A percentile compares a stretch with the other conserved stretches of the same genome.
Conservation (phyloP, 371 early-diverging fungal genomes). For the Circinella minor region DNA sequence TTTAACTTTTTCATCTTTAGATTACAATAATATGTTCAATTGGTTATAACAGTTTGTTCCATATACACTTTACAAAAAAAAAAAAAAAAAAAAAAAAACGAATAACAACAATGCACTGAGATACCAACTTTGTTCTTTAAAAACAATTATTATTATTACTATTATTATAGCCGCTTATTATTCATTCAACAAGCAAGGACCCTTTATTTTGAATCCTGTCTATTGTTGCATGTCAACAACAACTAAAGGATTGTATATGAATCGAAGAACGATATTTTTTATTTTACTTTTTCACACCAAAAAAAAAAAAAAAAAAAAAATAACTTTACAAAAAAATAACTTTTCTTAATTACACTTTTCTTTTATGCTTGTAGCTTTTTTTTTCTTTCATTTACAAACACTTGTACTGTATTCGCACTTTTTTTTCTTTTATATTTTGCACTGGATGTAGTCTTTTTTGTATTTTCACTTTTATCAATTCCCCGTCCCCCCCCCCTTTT, state of each 20-base stretch:
- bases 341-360: neutral
- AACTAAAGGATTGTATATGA: conserved; percentile 4
- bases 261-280: conserved; percentile 3
- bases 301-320: neutral
- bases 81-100: too few species aligned
- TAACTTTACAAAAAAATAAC: neutral
- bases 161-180: too few species aligned
- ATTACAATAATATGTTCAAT: too few species aligned
- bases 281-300: too few species aligned
- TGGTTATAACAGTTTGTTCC: too few species aligned
- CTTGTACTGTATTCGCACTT: conserved; percentile 4
- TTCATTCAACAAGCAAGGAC: too few species aligned
- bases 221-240: neutral
- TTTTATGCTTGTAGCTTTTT: neutral
- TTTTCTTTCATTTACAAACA: neutral
- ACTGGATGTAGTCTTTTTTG: conserved; percentile 2
- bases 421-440: conserved; percentile 1
- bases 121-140: neutral
- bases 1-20: too few species aligned
- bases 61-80: too few species aligned
- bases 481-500: neutral
- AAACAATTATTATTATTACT: neutral
- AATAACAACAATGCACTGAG: neutral
- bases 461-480: neutral
- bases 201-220: neutral